A percentile compares a stretch with the other conserved stretches of the same genome.
Evolutionary conservation across 164 flowering plant species (phyloP).

Genomic region (Stephania japonica): DNA sequence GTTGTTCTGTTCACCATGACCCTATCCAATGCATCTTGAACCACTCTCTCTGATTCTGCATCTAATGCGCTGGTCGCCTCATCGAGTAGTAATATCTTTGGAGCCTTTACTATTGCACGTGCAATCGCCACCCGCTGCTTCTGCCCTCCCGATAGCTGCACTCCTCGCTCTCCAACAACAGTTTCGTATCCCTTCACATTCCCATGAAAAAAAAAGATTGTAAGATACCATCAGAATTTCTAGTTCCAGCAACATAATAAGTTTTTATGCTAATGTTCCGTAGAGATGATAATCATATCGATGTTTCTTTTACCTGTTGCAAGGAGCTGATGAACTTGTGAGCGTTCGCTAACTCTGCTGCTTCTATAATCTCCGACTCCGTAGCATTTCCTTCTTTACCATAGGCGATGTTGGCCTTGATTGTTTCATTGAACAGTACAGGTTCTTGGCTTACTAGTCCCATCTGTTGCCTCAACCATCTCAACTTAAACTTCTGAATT

Average conservation of each 20-base stretch:
- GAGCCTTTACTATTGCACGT: conserved; percentile 66
- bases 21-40: conserved; percentile 35
- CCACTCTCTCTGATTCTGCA: conserved; percentile 67
- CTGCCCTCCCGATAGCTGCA: conserved; percentile 45
- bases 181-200: conserved; percentile 64
- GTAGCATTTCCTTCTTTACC: conserved; percentile 23
- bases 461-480: conserved; percentile 52
- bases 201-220: not conserved
- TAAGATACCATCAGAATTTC: not conserved
- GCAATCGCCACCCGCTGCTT: conserved; percentile 55
- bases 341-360: conserved; percentile 24
- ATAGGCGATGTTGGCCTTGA: conserved; percentile 23
- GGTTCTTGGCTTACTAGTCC: conserved; percentile 74
- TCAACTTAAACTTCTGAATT: conserved; percentile 25
- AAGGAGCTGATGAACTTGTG: conserved; percentile 24
- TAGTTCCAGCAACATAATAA: not conserved
- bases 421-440: conserved; percentile 21
- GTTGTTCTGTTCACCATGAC: conserved; percentile 64
- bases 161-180: conserved; percentile 69
- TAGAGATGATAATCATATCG: not conserved
- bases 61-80: conserved; percentile 32
- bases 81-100: conserved; percentile 46
- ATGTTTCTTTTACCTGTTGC: conserved; percentile 13
- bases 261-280: not conserved
- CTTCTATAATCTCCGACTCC: conserved; percentile 22